Percentiles rank a stretch among this genome's conserved stretches.
These are phyloP conservation scores for Glycine latifolia DNA, from an alignment of 306 rosid species.

Conservation along the genomic window DNA sequence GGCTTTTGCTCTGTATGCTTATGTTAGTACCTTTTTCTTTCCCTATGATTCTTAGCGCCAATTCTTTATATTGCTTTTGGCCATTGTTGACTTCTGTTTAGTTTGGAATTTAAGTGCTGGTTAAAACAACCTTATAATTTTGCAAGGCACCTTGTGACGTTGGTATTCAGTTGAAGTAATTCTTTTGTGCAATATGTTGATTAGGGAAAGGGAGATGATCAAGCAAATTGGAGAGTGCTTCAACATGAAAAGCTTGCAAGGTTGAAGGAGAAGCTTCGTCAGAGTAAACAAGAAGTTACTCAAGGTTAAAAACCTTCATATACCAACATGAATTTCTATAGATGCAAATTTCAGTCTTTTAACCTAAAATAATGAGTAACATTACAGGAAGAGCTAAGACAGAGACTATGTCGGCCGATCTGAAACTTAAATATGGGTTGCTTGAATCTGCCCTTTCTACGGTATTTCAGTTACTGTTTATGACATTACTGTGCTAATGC, in stretches of 20 bases:
- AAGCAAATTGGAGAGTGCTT: slow-evolving; percentile 80
- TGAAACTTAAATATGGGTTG: slow-evolving; percentile 72
- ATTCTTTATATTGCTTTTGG: no score
- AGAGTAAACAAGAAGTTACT: slow-evolving; percentile 61
- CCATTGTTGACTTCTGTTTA: not conserved
- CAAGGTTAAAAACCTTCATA: slow-evolving; percentile 63
- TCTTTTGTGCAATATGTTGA: slow-evolving; percentile 40
- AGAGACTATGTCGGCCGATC: slow-evolving; percentile 64
- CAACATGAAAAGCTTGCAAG: slow-evolving; percentile 80
- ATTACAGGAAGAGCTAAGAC: slow-evolving; percentile 76
- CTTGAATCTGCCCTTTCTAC: slow-evolving; percentile 76
- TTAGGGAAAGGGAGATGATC: slow-evolving; percentile 94
- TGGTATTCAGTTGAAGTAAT: slow-evolving; percentile 40
- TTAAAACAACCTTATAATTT: slow-evolving; percentile 17
- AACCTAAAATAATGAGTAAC: slow-evolving; percentile 46
- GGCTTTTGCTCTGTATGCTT: no score
- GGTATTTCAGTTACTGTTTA: slow-evolving; percentile 56
- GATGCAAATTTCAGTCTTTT: slow-evolving; percentile 32
- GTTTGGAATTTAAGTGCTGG: slow-evolving; percentile 15
- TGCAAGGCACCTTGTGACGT: slow-evolving; percentile 24
- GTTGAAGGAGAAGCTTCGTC: slow-evolving; percentile 77
- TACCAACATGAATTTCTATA: slow-evolving; percentile 26
- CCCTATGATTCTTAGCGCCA: no score
- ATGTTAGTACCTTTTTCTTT: no score
- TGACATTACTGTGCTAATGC: slow-evolving; percentile 15